These are phyloP conservation scores for Aaosphaeria pasadenensis DNA, from an alignment of 2,329 filamentous ascomycete species.

Conservation along the genomic window DNA sequence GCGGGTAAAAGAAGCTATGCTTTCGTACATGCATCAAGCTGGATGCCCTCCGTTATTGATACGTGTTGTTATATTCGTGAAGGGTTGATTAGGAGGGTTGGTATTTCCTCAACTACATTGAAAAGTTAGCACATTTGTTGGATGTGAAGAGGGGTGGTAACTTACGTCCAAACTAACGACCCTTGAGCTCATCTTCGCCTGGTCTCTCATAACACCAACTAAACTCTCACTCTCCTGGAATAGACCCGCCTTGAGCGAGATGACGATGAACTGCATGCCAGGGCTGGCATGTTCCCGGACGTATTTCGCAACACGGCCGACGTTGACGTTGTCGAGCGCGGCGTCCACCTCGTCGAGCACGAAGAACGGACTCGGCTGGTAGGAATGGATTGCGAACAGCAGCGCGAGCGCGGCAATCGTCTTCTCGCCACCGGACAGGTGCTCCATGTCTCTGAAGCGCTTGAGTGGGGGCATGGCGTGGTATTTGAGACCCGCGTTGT, in stretches of 20 bases:
- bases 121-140: no score
- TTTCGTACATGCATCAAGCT: no score
- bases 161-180: slow-evolving; percentile 94
- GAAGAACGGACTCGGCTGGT: slow-evolving; percentile 94
- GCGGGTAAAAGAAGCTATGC: no score
- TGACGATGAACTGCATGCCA: slow-evolving; percentile 99
- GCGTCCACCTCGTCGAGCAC: slow-evolving; percentile 98
- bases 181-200: slow-evolving; percentile 87
- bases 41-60: no score
- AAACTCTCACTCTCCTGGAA: slow-evolving; percentile 96
- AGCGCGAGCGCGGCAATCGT: slow-evolving; percentile 97
- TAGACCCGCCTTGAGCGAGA: slow-evolving; percentile 89
- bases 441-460: slow-evolving; percentile 98
- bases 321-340: slow-evolving; percentile 96
- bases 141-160: slow-evolving; percentile 6
- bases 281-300: slow-evolving; percentile 91
- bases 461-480: slow-evolving; percentile 98
- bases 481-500: slow-evolving; percentile 94
- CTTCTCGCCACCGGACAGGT: slow-evolving; percentile 94
- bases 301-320: slow-evolving; percentile 93
- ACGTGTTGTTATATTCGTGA: no score
- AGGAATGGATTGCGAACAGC: slow-evolving; percentile 94
- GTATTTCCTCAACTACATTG: slow-evolving; percentile 23
- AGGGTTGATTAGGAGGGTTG: slow-evolving; percentile 9
- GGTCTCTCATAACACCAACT: slow-evolving; percentile 93